Evolutionary conservation across 305 asterid genomes (phyloP), one percentile per base, ranked within the genome.

Genomic region (Ilex paraguariensis): DNA sequence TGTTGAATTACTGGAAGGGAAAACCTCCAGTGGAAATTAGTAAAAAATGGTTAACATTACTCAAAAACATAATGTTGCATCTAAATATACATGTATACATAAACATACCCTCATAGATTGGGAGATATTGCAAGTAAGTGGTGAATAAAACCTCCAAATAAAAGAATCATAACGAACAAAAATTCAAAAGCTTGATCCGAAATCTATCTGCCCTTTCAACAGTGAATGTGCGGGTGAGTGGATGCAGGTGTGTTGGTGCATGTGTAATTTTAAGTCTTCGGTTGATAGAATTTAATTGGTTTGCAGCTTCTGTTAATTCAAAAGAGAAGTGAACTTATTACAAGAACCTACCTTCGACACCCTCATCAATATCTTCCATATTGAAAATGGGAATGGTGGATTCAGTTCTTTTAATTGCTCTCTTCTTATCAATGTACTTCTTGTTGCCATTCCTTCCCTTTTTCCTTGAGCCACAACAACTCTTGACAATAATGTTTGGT

Each of bases 401-500:
- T 67, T 87, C 95, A 17, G 90, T 84, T 70, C 93, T 79, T 79
- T 81, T 87, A 11, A 61, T 54, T 10, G 84, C 87, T 74, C 83
- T 82, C 50, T 84, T 82, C 74, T 87, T 83, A 46, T 85, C 91
- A 60, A 74, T 74, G 64, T 87, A 81, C 71, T 79, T 90, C 77
- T 84, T 84, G 63, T 86, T 78, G 52, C 78, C 73, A 66, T 64
- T 70, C 75, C 66, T 69, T 14, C 81, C 84, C 80, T 90, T 90
- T 87, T 87, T 90, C 66, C 91, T 81, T 14, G 95, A 70, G 39
- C 95, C 95, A 79, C 94, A 90, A 60, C 97, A 90, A 79, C 97
- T 85, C 77, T 83, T 90, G 62, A 87, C 82, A 46, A 90, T 81
- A 62, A 90, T 83, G 64, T 84, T 87, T 68, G 97, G 97, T 61